Evolutionary conservation across 768 basidiomycete species (phyloP).

Genomic region (Gloeostereum incarnatum): DNA sequence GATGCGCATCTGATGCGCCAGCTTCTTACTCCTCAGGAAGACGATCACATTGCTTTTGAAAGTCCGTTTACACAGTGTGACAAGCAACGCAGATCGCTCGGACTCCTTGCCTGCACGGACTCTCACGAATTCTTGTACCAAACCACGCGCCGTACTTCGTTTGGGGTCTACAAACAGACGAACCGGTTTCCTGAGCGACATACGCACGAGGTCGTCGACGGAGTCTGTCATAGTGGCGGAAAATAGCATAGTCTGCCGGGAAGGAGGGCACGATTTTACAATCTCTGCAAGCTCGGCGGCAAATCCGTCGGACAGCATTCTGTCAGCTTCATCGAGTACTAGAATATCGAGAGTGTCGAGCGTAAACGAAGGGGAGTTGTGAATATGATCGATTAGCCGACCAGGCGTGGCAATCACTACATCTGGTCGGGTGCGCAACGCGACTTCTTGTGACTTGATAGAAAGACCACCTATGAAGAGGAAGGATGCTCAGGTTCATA

Average conservation of each 20-base stretch:
- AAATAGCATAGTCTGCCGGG: conserved; percentile 97
- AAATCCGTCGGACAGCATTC: conserved; percentile 95
- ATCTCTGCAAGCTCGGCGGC: conserved; percentile 92
- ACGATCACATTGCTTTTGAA: conserved; percentile 82
- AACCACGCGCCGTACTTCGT: conserved; percentile 72
- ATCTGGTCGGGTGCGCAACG: conserved; percentile 82
- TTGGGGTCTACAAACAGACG: conserved; percentile 95
- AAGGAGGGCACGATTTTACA: conserved; percentile 77
- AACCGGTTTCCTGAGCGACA: conserved; percentile 89
- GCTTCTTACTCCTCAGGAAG: conserved; percentile 93
- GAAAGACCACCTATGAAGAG: conserved; percentile 72
- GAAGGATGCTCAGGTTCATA: background rate
- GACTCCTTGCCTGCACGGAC: conserved; percentile 73
- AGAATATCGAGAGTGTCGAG: conserved; percentile 90
- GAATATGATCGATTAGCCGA: conserved; percentile 94
- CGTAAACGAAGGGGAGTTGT: conserved; percentile 88
- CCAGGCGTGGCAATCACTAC: conserved; percentile 96
- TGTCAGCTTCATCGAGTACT: conserved; percentile 94
- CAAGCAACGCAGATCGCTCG: conserved; percentile 69
- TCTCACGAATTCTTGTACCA: conserved; percentile 92
- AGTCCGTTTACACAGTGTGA: conserved; percentile 79
- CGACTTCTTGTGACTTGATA: conserved; percentile 82
- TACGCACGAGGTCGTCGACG: conserved; percentile 85
- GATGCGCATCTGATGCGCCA: conserved; percentile 95
- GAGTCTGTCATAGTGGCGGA: conserved; percentile 99